A percentile compares a stretch with the other conserved stretches of the same genome.
Evolutionary conservation across 2,329 filamentous ascomycete species (phyloP).

Genomic region (Xylariaceae sp.): DNA sequence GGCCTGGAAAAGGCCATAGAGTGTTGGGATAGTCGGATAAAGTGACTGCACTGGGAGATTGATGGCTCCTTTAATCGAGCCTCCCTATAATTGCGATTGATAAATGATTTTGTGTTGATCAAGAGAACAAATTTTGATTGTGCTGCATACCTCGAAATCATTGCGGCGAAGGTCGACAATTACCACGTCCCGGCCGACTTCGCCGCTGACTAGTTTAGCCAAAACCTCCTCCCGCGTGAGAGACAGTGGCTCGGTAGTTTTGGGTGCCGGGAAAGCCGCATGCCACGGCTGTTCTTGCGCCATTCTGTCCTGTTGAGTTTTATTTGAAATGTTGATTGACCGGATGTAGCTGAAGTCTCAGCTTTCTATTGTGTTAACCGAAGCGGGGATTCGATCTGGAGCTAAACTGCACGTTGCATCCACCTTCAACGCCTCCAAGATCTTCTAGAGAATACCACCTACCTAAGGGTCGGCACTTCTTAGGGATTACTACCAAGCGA

Average conservation of each 20-base stretch:
- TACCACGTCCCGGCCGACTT: conserved; percentile 27
- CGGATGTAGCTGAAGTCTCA: too few relatives aligned
- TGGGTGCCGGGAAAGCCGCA: conserved; percentile 12
- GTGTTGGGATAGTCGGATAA: conserved; percentile 37
- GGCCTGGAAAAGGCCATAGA: conserved; percentile 41
- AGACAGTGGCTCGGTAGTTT: conserved; percentile 5
- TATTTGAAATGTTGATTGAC: too few relatives aligned
- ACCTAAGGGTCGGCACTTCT: too few relatives aligned
- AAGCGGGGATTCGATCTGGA: too few relatives aligned
- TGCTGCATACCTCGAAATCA: conserved; percentile 36
- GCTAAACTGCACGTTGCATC: too few relatives aligned
- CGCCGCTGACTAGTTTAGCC: conserved; percentile 5
- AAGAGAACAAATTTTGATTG: conserved; percentile 1
- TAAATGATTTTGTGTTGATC: background rate
- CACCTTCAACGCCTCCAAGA: too few relatives aligned
- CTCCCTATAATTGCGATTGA: conserved; percentile 40
- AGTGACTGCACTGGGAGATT: conserved; percentile 48
- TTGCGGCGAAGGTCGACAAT: conserved; percentile 40
- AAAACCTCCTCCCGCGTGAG: conserved; percentile 16
- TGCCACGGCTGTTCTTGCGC: conserved; percentile 15
- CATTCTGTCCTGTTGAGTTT: too few relatives aligned
- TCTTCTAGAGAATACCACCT: too few relatives aligned
- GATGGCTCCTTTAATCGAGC: conserved; percentile 51
- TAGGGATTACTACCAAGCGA: too few relatives aligned
- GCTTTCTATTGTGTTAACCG: too few relatives aligned